phyloP scores from a whole-genome alignment of 148 eudicot species.

The Cornus suecica region DNA sequence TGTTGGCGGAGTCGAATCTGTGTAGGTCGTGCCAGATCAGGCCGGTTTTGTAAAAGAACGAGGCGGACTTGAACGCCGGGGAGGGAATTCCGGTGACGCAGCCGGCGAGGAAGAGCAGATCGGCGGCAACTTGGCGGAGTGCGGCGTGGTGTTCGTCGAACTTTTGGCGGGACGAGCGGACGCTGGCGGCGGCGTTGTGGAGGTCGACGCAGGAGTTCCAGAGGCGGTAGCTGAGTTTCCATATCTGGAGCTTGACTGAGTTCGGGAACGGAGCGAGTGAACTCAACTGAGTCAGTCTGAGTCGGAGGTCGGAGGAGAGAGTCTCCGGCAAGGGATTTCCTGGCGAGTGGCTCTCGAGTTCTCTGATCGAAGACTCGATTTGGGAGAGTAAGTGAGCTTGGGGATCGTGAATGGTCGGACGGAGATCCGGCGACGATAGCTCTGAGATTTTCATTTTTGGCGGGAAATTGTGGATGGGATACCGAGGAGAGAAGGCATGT shows the following conservation, averaged over 20 bases:
- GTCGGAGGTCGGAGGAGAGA: conserved; percentile 44
- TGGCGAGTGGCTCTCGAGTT: conserved; percentile 50
- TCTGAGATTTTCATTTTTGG: conserved; percentile 67
- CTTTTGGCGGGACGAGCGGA: conserved; percentile 22
- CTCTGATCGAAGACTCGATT: conserved; percentile 49
- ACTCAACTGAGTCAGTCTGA: conserved; percentile 40
- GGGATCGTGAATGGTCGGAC: conserved; percentile 33
- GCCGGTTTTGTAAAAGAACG: conserved; percentile 81
- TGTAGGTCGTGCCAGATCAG: conserved; percentile 62
- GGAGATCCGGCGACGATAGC: conserved; percentile 64
- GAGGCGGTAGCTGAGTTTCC: conserved; percentile 85
- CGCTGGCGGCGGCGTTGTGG: conserved; percentile 45
- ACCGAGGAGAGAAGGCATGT: no score
- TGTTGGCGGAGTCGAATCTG: conserved; percentile 56
- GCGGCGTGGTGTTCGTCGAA: conserved; percentile 43
- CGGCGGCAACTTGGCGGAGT: conserved; percentile 68
- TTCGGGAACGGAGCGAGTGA: conserved; percentile 52
- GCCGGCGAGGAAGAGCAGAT: conserved; percentile 47
- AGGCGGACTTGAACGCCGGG: conserved; percentile 57
- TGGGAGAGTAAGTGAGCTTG: conserved; percentile 32
- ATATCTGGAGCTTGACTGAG: conserved; percentile 66
- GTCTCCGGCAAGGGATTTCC: conserved; percentile 33
- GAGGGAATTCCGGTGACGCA: conserved; percentile 77
- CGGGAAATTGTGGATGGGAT: background rate
- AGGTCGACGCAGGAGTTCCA: conserved; percentile 89